phyloP scores from a whole-genome alignment of 2,329 filamentous ascomycete species.

The Botrytis elliptica region DNA sequence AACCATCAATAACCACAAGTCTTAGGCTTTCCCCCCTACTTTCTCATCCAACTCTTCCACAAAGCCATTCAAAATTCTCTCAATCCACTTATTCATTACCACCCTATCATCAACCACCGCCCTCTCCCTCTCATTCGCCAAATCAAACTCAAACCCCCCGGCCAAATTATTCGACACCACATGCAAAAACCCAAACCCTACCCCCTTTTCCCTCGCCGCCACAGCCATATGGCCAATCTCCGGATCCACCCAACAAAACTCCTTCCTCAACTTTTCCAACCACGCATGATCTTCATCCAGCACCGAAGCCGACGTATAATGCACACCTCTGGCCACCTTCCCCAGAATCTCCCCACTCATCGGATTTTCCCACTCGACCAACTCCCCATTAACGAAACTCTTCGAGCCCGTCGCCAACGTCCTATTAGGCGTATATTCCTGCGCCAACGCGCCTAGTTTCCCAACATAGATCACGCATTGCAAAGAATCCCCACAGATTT shows the following conservation, averaged over 20 bases:
- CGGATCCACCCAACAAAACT: background rate
- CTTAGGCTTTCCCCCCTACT: fast-evolving
- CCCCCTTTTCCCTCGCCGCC: background rate
- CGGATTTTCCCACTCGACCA: background rate
- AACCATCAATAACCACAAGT: background rate
- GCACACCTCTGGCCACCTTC: background rate
- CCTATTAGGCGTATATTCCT: background rate
- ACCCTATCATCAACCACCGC: background rate
- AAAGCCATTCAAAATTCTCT: background rate
- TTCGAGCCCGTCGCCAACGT: background rate
- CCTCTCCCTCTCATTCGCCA: background rate
- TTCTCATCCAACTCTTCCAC: background rate
- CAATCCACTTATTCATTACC: background rate
- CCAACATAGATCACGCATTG: background rate
- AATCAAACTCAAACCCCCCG: background rate
- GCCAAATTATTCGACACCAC: conserved; percentile 8
- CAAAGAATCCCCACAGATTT: background rate
- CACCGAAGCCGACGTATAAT: conserved; percentile 8
- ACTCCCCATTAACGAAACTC: background rate
- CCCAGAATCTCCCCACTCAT: background rate
- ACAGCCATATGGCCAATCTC: conserved; percentile 16
- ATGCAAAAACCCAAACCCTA: conserved; percentile 1
- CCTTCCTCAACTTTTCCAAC: background rate
- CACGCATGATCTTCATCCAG: background rate
- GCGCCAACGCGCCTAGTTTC: background rate